A percentile compares a stretch with the other conserved stretches of the same genome.
Conservation (phyloP, 345 rosid genomes). For the Adansonia digitata region DNA sequence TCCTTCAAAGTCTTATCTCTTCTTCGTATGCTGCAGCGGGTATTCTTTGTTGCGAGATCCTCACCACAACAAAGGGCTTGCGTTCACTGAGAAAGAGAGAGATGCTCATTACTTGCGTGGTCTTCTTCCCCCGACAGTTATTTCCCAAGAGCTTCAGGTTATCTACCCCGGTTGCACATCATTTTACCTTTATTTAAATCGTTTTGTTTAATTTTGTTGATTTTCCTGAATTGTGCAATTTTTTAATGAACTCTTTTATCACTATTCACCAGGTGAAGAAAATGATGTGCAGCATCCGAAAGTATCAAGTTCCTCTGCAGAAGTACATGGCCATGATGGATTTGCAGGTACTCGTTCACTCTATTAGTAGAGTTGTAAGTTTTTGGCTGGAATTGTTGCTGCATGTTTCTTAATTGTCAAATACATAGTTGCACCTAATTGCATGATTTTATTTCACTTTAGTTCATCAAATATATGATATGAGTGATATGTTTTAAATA, state of each 20-base stretch:
- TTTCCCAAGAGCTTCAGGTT: slow-evolving; percentile 93
- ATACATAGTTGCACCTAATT: background rate
- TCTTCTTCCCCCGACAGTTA: slow-evolving; percentile 83
- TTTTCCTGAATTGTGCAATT: background rate
- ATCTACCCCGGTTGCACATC: background rate
- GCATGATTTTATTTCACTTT: background rate
- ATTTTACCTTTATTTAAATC: background rate
- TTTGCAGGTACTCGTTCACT: slow-evolving; percentile 56
- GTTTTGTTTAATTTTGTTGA: background rate
- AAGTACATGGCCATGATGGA: slow-evolving; percentile 98
- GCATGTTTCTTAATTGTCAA: background rate
- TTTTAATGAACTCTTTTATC: background rate
- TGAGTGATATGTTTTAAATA: background rate
- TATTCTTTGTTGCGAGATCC: slow-evolving; percentile 95
- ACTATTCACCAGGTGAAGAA: slow-evolving; percentile 61
- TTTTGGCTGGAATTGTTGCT: background rate
- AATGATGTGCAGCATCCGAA: slow-evolving; percentile 76
- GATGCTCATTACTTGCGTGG: slow-evolving; percentile 89
- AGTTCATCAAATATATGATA: background rate
- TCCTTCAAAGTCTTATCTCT: background rate
- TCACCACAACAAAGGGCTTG: slow-evolving; percentile 95
- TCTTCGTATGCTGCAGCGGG: slow-evolving; percentile 49
- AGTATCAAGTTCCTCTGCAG: slow-evolving; percentile 87
- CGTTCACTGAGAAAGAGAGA: slow-evolving; percentile 76
- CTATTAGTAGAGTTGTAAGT: background rate